phyloP scores from a whole-genome alignment of 805 yeast genomes.

The Candida nanaspora region DNA sequence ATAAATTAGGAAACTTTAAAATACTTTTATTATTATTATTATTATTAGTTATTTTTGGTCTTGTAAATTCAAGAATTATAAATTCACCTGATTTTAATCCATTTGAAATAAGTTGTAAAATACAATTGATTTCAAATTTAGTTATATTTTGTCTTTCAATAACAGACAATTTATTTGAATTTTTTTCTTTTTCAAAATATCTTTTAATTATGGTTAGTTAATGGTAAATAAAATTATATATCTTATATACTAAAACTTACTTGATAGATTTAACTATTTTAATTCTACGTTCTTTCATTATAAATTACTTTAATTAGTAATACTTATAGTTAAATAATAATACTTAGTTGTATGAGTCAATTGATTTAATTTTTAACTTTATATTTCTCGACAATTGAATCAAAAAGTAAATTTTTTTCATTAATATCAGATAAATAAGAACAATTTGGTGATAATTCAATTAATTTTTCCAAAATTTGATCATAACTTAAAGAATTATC shows the following conservation, averaged over 20 bases:
- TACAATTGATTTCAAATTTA: constrained; percentile 8
- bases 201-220: too few relatives aligned
- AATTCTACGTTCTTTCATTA: background rate
- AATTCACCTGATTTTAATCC: constrained; percentile 20
- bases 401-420: constrained; percentile 60
- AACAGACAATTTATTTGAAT: constrained; percentile 1
- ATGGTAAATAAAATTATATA: too few relatives aligned
- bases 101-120: constrained; percentile 17
- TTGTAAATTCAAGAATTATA: constrained; percentile 11
- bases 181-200: too few relatives aligned
- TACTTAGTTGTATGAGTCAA: too few relatives aligned
- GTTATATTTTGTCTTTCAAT: too few relatives aligned
- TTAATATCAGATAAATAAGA: constrained; percentile 49
- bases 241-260: too few relatives aligned
- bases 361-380: background rate
- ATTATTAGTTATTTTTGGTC: constrained; percentile 4
- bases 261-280: background rate
- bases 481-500: background rate
- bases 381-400: constrained; percentile 60
- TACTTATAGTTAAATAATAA: too few relatives aligned
- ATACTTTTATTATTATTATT: constrained; percentile 5
- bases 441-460: constrained; percentile 38
- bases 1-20: constrained; percentile 15
- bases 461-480: constrained; percentile 28
- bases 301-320: too few relatives aligned